These are phyloP conservation scores for Fraxinus ornus DNA, from an alignment of 305 asterid genomes.

Conservation along the genomic window DNA sequence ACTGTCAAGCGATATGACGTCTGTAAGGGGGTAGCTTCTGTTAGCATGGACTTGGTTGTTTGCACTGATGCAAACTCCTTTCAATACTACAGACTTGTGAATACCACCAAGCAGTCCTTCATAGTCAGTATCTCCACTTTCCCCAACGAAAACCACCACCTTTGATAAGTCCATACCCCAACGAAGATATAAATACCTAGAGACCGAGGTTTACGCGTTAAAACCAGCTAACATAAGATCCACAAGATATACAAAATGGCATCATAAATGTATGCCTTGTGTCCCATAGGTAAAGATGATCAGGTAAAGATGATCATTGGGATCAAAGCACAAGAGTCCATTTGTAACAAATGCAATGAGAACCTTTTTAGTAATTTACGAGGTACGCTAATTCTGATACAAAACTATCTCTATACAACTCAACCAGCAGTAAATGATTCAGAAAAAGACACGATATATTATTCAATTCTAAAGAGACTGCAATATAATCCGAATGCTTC, in stretches of 20 bases:
- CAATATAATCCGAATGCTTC: not conserved
- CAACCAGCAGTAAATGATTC: not conserved
- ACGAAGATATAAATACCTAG: slow-evolving; percentile 86
- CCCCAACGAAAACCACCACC: slow-evolving; percentile 88
- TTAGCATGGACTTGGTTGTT: slow-evolving; percentile 60
- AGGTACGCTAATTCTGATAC: not conserved
- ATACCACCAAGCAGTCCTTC: slow-evolving; percentile 91
- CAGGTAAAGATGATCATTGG: not conserved
- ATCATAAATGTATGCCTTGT: not conserved
- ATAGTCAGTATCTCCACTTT: slow-evolving; percentile 98
- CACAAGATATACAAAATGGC: not conserved
- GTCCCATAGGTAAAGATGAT: not conserved
- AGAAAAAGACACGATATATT: not conserved
- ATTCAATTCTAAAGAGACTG: not conserved
- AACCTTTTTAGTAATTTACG: not conserved
- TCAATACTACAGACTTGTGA: slow-evolving; percentile 79
- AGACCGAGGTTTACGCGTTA: slow-evolving; percentile 18
- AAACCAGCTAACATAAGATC: not conserved
- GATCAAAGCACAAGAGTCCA: not conserved
- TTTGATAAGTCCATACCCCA: slow-evolving; percentile 96
- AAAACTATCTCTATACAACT: not conserved
- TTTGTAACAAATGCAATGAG: not conserved
- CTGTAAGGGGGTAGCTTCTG: slow-evolving; percentile 77
- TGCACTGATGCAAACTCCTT: slow-evolving; percentile 61
- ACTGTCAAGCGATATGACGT: slow-evolving; percentile 66